Conservation (phyloP, 2,329 filamentous ascomycete species). For the Zasmidium angulare region DNA sequence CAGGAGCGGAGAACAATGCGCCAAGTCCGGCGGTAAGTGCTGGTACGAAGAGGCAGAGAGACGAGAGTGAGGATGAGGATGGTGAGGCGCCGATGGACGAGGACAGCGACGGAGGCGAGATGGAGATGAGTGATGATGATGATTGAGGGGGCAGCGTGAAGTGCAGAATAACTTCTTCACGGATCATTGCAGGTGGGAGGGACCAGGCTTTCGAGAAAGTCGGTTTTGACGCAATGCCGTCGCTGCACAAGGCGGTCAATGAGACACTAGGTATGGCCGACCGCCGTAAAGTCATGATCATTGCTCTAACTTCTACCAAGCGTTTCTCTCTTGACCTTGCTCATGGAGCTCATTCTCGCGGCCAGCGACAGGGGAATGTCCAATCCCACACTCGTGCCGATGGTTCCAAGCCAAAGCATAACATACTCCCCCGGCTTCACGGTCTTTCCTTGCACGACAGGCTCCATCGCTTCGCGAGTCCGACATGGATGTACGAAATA, state of each 20-base stretch:
- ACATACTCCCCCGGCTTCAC: slow-evolving; percentile 66
- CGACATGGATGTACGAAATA: slow-evolving; percentile 95
- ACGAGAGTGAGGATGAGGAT: slow-evolving; percentile 35
- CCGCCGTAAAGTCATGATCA: not conserved
- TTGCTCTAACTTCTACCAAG: slow-evolving; percentile 21
- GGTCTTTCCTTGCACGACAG: slow-evolving; percentile 38
- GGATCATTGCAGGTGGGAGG: too few species aligned
- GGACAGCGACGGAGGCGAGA: slow-evolving; percentile 52
- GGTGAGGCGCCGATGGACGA: slow-evolving; percentile 47
- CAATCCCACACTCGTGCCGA: slow-evolving; percentile 77
- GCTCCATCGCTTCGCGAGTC: slow-evolving; percentile 75
- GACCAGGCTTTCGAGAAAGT: too few species aligned
- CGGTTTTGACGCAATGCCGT: too few species aligned
- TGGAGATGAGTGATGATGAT: slow-evolving; percentile 75
- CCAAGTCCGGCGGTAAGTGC: slow-evolving; percentile 47
- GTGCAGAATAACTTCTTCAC: too few species aligned
- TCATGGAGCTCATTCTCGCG: not conserved
- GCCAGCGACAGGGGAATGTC: slow-evolving; percentile 35
- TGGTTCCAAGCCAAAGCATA: slow-evolving; percentile 83
- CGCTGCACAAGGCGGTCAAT: too few species aligned
- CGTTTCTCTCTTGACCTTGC: slow-evolving; percentile 11
- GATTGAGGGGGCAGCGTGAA: slow-evolving; percentile 34
- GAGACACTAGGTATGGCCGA: slow-evolving; percentile 8
- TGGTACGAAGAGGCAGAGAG: slow-evolving; percentile 55
- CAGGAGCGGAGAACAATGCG: slow-evolving; percentile 46